Base-by-base conservation (phyloP, 495 filamentous ascomycete species). In the Aspergillus mulundensis region DNA sequence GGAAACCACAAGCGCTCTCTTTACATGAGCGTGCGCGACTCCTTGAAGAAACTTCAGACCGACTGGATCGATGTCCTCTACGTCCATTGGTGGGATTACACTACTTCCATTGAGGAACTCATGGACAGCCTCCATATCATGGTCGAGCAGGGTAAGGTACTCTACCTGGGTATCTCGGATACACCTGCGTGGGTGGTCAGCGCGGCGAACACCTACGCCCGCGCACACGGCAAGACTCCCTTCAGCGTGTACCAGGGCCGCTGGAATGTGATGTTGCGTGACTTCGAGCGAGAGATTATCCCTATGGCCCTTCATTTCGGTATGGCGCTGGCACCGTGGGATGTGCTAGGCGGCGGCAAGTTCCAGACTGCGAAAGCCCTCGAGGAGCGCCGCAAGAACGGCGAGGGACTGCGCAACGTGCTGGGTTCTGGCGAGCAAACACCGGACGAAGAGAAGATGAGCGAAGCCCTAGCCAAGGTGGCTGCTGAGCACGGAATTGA, bases 11-110 rank as follows among this genome's bases (percentile, higher is more conserved):
- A 72, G 34, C 86, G 86, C 66, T 81, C 75, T 41, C 58, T 90
- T 58, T 74, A 79, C 36, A 50, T 80, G 1, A 79, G 74, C 12
- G 62, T 90, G 5, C 70, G 80, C 4, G 73, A 68, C 7, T 81
- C 75, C 25, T 65, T 90, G 60, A 70, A 73, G 66, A 87, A 86
- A 61, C 73, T 89, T 5, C 76, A 83, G 66, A 89, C 86, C 0
- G 72, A 77, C 44, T 90, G 87, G 57, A 83, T 90, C 56, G 86
- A 87, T 61, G 53, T 66, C n/a, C 47, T 63, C 18, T 72, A 70
- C 42, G 64, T 72, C 19, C 69, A 70, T 42, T 77, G 66, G 64
- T 79, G 76, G 75, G 77, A 78, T 56, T 75, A 62, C 53, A 65
- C 70, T 2, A 78, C 75, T 1, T 68, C 66, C 2, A 67, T 79